These are phyloP conservation scores for Cyberlindnera xylosilytica DNA, from an alignment of 805 yeast genomes.

Conservation along the genomic window DNA sequence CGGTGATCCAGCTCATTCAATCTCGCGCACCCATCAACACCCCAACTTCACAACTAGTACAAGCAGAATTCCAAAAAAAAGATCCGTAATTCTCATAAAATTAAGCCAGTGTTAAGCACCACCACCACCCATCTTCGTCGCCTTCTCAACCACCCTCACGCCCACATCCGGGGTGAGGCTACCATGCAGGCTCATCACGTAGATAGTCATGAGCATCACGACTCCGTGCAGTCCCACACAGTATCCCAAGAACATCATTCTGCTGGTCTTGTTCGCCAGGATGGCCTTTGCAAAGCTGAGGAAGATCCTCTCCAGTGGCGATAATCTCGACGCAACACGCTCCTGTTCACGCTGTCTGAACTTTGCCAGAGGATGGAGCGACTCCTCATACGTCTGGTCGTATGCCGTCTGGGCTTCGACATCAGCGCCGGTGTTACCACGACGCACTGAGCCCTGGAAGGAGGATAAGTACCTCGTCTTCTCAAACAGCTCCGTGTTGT, in stretches of 20 bases:
- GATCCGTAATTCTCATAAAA: not conserved
- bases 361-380: slow-evolving; percentile 78
- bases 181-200: slow-evolving; percentile 46
- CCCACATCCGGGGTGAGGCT: slow-evolving; percentile 11
- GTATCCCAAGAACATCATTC: slow-evolving; percentile 71
- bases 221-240: slow-evolving; percentile 72
- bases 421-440: slow-evolving; percentile 12
- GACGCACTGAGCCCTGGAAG: slow-evolving; percentile 30
- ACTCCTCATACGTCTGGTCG: slow-evolving; percentile 66
- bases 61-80: too few relatives aligned
- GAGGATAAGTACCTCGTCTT: slow-evolving; percentile 65
- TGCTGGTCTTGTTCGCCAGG: slow-evolving; percentile 67
- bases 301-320: slow-evolving; percentile 77
- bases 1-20: too few relatives aligned
- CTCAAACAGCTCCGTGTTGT: slow-evolving; percentile 78
- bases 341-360: slow-evolving; percentile 77
- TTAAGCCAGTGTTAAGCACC: not conserved
- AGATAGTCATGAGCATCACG: slow-evolving; percentile 61
- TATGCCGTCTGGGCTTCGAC: slow-evolving; percentile 50
- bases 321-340: slow-evolving; percentile 65
- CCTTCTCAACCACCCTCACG: slow-evolving; percentile 5
- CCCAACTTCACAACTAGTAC: too few relatives aligned
- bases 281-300: slow-evolving; percentile 69
- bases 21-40: too few relatives aligned
- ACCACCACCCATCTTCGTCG: not conserved